Evolutionary conservation across 2,329 filamentous ascomycete genomes (phyloP), one percentile per base, ranked within the genome.

Genomic region (Colletotrichum lini): DNA sequence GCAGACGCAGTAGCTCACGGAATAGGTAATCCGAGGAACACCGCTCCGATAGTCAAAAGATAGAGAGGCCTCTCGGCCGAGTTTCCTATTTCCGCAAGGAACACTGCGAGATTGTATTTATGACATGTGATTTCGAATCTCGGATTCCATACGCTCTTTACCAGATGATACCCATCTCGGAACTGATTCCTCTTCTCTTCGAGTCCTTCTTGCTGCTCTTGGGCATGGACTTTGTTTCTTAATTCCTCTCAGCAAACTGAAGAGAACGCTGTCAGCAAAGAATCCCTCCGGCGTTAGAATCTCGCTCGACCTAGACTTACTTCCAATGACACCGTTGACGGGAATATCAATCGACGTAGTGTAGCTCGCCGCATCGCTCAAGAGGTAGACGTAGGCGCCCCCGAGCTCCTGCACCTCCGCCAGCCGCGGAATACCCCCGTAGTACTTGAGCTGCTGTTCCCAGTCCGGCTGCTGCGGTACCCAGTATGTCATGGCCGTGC

Each of bases 381-480:
- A 76, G 67, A 89, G 76, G 73, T 89, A 89, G 5, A 89, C 86
- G 73, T 89, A 89, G 0, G 87, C 87, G 16, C 87, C 87, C 2
- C 87, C 86, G 2, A 90, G 78, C 77, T 90, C 87, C 73, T 86
- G 62, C 18, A 70, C 67, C 63, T 70, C 67, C 1, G 67, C 67
- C 30, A 90, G 73, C 38, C 87, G 79, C 4, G 86, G 87, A 81
- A 90, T 89, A 4, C 87, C 87, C 3, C 87, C 86, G 74, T 89
- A 89, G 75, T 89, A 89, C 78, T 88, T 85, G 79, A 89, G 83
- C 79, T 89, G 86, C 73, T 83, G 79, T 68, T 87, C 84, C 88
- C 87, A 90, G 75, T 89, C 87, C 0, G 86, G 84, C 38, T 83
- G 80, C 18, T 83, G 82, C 65, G 84, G 82, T 3, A 89, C 86